These are phyloP conservation scores for Symbiodinium natans DNA, from an alignment of 73 alveolate species.

Conservation along the genomic window DNA sequence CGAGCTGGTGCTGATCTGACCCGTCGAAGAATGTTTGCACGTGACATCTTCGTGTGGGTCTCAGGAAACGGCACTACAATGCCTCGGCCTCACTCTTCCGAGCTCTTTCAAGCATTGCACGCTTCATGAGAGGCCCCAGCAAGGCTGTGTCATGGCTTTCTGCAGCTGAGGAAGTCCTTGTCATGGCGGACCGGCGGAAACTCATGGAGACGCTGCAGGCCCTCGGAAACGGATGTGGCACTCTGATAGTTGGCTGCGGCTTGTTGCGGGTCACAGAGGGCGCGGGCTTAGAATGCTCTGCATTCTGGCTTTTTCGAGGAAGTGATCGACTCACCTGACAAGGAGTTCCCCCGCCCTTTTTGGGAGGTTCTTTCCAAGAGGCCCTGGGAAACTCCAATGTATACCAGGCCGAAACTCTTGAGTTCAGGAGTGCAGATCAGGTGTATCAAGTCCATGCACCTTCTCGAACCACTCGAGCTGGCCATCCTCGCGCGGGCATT, in stretches of 20 bases:
- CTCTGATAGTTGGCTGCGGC: neutral
- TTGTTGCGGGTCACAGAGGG: neutral
- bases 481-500: constrained; percentile 69
- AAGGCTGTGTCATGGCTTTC: no score
- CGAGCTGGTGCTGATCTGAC: no score
- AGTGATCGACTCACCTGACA: constrained; percentile 17
- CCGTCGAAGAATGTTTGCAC: no score
- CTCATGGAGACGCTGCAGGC: constrained; percentile 56
- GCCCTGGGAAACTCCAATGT: neutral
- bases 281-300: neutral
- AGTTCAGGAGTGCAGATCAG: neutral
- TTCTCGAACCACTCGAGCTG: constrained; percentile 35
- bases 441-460: constrained; percentile 49
- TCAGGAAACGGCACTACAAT: constrained; percentile 62
- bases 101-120: no score
- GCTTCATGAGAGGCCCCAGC: no score
- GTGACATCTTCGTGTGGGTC: no score
- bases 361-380: constrained; percentile 35
- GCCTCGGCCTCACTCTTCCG: no score
- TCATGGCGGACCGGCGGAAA: constrained; percentile 76
- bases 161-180: constrained; percentile 11
- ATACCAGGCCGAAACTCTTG: neutral
- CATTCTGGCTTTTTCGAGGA: no score
- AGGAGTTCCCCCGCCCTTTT: constrained; percentile 23
- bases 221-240: no score